Evolutionary conservation across 768 basidiomycete genomes (phyloP).

Genomic region (Lentinula raphanica): DNA sequence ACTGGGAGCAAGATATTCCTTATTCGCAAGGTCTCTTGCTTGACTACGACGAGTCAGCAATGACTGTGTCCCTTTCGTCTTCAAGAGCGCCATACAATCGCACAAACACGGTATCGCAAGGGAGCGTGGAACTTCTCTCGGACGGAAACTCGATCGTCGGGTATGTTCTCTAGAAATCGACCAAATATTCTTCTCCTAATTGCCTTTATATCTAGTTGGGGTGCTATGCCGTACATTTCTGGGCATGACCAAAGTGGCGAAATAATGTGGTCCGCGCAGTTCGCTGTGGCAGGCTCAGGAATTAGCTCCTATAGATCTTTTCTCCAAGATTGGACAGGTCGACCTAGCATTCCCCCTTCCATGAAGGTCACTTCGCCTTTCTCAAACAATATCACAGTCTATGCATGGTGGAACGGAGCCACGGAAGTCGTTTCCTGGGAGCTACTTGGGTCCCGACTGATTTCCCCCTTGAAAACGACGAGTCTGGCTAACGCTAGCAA

Average conservation of each 20-base stretch:
- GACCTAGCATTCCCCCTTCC: background rate
- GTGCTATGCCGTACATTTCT: background rate
- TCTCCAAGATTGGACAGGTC: background rate
- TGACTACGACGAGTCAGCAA: background rate
- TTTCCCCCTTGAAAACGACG: background rate
- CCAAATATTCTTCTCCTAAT: background rate
- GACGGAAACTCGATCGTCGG: constrained; percentile 1
- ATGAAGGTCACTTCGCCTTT: background rate
- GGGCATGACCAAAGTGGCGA: background rate
- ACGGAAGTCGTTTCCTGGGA: background rate
- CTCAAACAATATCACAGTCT: background rate
- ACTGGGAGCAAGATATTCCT: background rate
- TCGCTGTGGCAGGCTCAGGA: background rate
- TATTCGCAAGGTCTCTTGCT: constrained; percentile 3
- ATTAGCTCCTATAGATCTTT: background rate
- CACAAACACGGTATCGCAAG: background rate
- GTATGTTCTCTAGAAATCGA: background rate
- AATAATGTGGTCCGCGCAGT: background rate
- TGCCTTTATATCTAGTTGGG: background rate
- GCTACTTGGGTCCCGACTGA: background rate
- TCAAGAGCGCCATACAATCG: background rate
- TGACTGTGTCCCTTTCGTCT: background rate
- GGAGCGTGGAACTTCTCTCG: background rate
- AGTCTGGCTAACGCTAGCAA: background rate
- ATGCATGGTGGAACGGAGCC: constrained; percentile 3